Evolutionary conservation across 768 basidiomycete species (phyloP).

Genomic region (Kondoa subrosea): DNA sequence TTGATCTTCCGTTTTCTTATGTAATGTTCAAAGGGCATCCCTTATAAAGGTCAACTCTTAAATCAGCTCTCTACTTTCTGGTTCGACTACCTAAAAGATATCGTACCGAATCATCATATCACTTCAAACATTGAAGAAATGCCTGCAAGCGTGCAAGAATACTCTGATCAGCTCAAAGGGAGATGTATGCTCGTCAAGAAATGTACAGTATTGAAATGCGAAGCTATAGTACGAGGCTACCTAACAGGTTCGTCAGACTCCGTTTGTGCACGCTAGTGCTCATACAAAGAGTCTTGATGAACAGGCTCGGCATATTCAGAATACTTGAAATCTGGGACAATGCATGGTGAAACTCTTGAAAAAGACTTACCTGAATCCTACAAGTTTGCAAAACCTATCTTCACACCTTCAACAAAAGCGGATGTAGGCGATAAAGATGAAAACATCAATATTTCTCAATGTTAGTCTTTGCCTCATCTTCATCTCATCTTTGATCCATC

Average conservation of each 20-base stretch:
- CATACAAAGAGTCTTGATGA: background rate
- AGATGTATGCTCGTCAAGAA: conserved; percentile 80
- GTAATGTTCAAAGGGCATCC: conserved; percentile 63
- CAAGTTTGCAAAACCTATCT: conserved; percentile 61
- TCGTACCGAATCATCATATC: conserved; percentile 57
- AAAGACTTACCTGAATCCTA: conserved; percentile 67
- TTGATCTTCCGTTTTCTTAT: background rate
- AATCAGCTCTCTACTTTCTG: conserved; percentile 86
- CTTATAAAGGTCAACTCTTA: conserved; percentile 76
- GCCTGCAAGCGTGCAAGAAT: conserved; percentile 59
- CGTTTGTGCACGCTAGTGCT: background rate
- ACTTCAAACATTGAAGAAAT: conserved; percentile 60
- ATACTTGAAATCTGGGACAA: conserved; percentile 70
- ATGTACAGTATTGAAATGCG: conserved; percentile 73
- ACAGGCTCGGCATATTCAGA: conserved; percentile 90
- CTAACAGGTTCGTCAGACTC: conserved; percentile 53
- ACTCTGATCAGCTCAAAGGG: conserved; percentile 60
- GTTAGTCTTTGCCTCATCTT: conserved; percentile 33
- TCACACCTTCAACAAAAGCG: conserved; percentile 95
- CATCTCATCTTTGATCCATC: background rate
- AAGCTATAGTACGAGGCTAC: conserved; percentile 92
- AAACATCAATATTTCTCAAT: conserved; percentile 73
- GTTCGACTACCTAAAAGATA: conserved; percentile 63
- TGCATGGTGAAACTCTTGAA: conserved; percentile 67
- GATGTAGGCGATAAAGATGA: conserved; percentile 88